phyloP scores from a whole-genome alignment of 176 grass and related monocot species.

The Chloris gayana region DNA sequence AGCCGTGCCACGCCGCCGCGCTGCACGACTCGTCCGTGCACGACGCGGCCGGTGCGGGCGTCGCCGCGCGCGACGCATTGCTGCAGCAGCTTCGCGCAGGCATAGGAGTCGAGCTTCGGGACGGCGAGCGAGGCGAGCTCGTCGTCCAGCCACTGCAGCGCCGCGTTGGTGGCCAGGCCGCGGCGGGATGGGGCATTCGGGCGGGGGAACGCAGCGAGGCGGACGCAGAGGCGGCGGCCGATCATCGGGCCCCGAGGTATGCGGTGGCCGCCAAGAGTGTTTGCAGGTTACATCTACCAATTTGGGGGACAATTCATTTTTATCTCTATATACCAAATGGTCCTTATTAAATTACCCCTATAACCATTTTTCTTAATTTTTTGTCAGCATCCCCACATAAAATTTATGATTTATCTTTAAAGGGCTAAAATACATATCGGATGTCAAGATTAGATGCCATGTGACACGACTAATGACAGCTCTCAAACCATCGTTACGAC shows the following conservation, averaged over 20 bases:
- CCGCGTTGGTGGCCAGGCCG: background rate
- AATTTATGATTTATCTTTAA: too few species aligned
- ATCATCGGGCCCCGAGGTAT: slow-evolving; percentile 31
- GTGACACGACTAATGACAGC: too few species aligned
- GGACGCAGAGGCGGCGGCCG: background rate
- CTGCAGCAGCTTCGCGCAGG: slow-evolving; percentile 49
- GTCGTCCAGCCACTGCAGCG: slow-evolving; percentile 49
- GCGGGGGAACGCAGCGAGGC: background rate
- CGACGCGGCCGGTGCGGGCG: slow-evolving; percentile 30
- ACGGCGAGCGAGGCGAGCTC: slow-evolving; percentile 44
- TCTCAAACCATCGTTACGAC: too few species aligned
- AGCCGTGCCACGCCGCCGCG: slow-evolving; percentile 27
- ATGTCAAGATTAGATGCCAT: too few species aligned
- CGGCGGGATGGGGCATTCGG: background rate
- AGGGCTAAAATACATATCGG: too few species aligned
- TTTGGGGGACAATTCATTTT: too few species aligned
- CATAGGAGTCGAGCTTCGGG: slow-evolving; percentile 31
- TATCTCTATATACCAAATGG: too few species aligned
- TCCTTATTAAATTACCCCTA: too few species aligned
- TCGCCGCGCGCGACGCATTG: slow-evolving; percentile 32
- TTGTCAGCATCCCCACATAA: too few species aligned
- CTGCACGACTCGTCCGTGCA: slow-evolving; percentile 34
- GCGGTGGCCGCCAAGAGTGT: too few species aligned
- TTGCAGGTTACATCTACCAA: too few species aligned
- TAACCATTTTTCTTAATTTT: too few species aligned